Percentiles rank a stretch among this genome's conserved stretches.
Conservation (phyloP, 2,329 filamentous ascomycete genomes). For the Chaetomium strumarium region DNA sequence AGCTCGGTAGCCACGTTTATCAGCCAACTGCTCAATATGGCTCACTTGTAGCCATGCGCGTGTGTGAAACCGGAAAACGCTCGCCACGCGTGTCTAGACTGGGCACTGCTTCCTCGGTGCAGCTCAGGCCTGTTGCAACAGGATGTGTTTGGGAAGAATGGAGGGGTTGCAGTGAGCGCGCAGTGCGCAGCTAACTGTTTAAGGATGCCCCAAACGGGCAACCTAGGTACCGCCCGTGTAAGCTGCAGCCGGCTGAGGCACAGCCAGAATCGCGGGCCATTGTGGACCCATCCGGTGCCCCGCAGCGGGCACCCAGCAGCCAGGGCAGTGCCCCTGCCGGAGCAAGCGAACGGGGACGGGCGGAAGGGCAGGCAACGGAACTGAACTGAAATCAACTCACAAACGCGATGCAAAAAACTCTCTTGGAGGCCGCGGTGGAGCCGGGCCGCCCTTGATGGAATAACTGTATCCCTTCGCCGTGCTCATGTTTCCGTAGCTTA, state of each 20-base stretch:
- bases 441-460: constrained; percentile 32
- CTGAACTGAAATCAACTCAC: constrained; percentile 19
- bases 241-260: constrained; percentile 10
- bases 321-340: constrained; percentile 14
- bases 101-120: not conserved
- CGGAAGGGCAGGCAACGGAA: not conserved
- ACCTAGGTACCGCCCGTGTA: not conserved
- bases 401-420: constrained; percentile 28
- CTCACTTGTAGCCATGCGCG: too few species aligned
- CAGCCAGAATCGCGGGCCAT: not conserved
- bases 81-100: constrained; percentile 2
- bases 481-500: constrained; percentile 15
- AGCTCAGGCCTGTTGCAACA: too few species aligned
- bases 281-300: not conserved
- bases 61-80: not conserved
- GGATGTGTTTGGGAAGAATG: not conserved
- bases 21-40: too few species aligned
- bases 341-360: not conserved
- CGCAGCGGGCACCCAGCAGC: not conserved
- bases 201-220: constrained; percentile 12
- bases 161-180: not conserved
- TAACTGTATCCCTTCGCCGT: constrained; percentile 31
- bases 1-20: constrained; percentile 1
- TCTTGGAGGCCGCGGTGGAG: constrained; percentile 29
- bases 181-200: too few species aligned